A percentile compares a stretch with the other conserved stretches of the same genome.
Evolutionary conservation across 2,329 filamentous ascomycete genomes (phyloP).

Genomic region (Parastagonospora avenae): DNA sequence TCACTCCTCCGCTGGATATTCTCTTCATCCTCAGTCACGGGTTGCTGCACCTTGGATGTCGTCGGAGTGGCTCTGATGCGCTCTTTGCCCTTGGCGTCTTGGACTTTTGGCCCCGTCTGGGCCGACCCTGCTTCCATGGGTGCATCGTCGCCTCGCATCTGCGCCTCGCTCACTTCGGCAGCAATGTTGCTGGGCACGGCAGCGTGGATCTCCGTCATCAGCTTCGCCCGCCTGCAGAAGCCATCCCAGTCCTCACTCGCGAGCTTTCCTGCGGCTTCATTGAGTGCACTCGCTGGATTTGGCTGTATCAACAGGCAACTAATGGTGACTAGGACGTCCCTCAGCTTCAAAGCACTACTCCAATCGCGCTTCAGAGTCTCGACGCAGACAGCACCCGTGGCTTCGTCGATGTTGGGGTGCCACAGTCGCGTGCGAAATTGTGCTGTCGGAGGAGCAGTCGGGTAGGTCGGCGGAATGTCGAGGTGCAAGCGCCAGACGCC

Average conservation of each 20-base stretch:
- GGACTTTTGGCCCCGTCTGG: slow-evolving; percentile 16
- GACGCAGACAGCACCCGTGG: slow-evolving; percentile 66
- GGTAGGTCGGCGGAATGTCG: slow-evolving; percentile 64
- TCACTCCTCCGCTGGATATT: slow-evolving; percentile 28
- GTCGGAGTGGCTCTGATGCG: slow-evolving; percentile 22
- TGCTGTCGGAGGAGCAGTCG: slow-evolving; percentile 59
- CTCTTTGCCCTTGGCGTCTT: slow-evolving; percentile 29
- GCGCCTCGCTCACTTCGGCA: slow-evolving; percentile 58
- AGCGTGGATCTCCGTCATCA: slow-evolving; percentile 69
- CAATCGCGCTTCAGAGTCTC: slow-evolving; percentile 70
- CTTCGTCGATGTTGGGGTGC: slow-evolving; percentile 68
- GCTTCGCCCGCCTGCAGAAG: slow-evolving; percentile 61
- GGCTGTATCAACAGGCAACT: slow-evolving; percentile 67
- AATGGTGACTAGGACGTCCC: slow-evolving; percentile 64
- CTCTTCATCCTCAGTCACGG: slow-evolving; percentile 37
- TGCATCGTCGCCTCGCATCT: slow-evolving; percentile 59
- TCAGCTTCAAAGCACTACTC: slow-evolving; percentile 61
- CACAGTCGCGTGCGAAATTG: slow-evolving; percentile 66
- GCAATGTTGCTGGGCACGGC: slow-evolving; percentile 54
- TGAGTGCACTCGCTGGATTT: slow-evolving; percentile 68
- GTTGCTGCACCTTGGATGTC: slow-evolving; percentile 22
- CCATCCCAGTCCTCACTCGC: slow-evolving; percentile 62
- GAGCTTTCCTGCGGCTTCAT: slow-evolving; percentile 63
- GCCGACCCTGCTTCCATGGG: slow-evolving; percentile 6
- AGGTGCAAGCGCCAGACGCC: slow-evolving; percentile 66